phyloP scores from a whole-genome alignment of 768 basidiomycete genomes.

The Cubamyces sp. region DNA sequence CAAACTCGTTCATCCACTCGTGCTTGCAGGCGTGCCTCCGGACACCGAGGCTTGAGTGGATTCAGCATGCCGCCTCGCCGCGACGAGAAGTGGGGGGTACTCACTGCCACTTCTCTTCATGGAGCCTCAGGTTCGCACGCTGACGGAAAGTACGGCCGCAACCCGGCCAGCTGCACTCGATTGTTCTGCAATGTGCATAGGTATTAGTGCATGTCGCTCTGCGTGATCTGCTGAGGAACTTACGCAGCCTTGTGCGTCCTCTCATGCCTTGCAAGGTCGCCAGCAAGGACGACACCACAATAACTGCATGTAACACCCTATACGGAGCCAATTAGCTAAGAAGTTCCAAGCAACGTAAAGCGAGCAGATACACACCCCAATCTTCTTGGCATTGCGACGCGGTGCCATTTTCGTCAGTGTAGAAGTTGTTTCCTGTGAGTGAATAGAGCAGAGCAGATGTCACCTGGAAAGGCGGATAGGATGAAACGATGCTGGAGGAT shows the following conservation, averaged over 20 bases:
- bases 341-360: background rate
- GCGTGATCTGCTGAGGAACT: background rate
- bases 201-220: too few species aligned
- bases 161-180: background rate
- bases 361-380: background rate
- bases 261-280: background rate
- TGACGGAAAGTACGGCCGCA: background rate
- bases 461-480: background rate
- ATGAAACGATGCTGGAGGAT: background rate
- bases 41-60: background rate
- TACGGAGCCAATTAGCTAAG: background rate
- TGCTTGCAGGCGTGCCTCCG: background rate
- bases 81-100: background rate
- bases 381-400: too few species aligned
- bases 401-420: background rate
- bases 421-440: background rate
- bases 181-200: background rate
- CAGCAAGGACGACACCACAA: background rate
- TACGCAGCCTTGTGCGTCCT: background rate
- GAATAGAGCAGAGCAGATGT: background rate
- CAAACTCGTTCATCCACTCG: slow-evolving; percentile 4
- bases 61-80: background rate
- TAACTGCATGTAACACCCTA: background rate
- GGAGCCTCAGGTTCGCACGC: background rate
- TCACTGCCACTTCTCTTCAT: slow-evolving; percentile 9